These are phyloP conservation scores for Hypoxylon sp. DNA, from an alignment of 2,329 filamentous ascomycete genomes.

Conservation along the genomic window DNA sequence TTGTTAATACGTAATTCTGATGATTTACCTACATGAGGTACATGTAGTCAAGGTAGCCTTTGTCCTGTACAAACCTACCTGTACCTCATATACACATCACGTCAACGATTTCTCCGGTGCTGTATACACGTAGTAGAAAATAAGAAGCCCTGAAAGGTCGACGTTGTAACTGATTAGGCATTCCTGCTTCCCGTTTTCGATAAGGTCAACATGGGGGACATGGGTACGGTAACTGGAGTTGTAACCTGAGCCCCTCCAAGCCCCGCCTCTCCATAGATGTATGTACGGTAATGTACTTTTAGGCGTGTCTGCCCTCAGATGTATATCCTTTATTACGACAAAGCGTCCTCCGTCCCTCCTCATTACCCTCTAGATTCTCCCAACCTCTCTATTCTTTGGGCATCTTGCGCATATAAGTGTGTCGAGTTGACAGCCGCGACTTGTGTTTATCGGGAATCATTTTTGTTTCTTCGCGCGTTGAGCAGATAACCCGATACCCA, in stretches of 20 bases:
- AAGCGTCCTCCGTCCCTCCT: constrained; percentile 33
- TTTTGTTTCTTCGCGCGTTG: constrained; percentile 14
- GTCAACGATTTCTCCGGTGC: background rate
- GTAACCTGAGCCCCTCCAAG: constrained; percentile 44
- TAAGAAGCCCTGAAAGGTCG: background rate
- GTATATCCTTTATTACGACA: constrained; percentile 30
- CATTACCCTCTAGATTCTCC: constrained; percentile 20
- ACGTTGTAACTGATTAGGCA: constrained; percentile 34
- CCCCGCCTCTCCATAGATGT: constrained; percentile 36
- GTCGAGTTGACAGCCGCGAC: constrained; percentile 2
- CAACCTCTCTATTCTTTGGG: constrained; percentile 33
- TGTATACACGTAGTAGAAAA: too few species aligned
- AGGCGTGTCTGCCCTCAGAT: constrained; percentile 21
- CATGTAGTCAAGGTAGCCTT: background rate
- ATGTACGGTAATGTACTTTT: constrained; percentile 3
- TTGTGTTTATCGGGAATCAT: constrained; percentile 13
- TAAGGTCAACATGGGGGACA: constrained; percentile 21
- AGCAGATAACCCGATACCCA: constrained; percentile 7
- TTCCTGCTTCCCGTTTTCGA: constrained; percentile 29
- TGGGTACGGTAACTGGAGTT: constrained; percentile 24
- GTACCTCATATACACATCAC: background rate
- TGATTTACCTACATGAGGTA: background rate
- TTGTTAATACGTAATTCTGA: background rate
- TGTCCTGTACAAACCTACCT: background rate
- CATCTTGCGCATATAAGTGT: constrained; percentile 24